Base-by-base conservation (phyloP, 2,329 filamentous ascomycete species). In the Fusarium chuoi region DNA sequence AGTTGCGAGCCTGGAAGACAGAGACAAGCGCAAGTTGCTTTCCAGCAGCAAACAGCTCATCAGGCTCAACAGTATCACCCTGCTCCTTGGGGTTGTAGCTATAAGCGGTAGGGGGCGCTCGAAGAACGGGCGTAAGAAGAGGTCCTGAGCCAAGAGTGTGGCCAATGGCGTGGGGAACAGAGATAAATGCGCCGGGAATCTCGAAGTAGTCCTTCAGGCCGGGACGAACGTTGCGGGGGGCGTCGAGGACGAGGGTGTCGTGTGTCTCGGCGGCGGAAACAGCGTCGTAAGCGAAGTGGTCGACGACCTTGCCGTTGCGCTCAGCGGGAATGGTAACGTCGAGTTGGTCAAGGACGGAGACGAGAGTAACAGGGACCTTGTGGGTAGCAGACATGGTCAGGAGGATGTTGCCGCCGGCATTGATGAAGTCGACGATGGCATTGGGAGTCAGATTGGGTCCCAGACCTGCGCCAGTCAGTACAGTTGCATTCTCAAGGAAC, bases 81-180 rank as follows among this genome's bases (percentile, higher is more conserved):
- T 97, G 93, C 73, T 98, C 95, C 87, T 97, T 97, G 62, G 94
- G 92, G 84, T 96, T 96, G 88, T 98, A 98, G 83, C 91, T 94
- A 87, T 99, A 99, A 70, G 95, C 93, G 15, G 95, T 98, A 75
- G 88, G 85, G 26, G 94, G 93, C 51, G 95, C 96, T 77, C 92
- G 92, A 66, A 99, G 85, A 75, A 99, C 89, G 22, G 96, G 94
- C 24, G 92, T 89, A 62, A 98, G 86, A 26, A 98, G 89, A 59
- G 93, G 89, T 77, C 92, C 89, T 75, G 92, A 89, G 75, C 96
- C 95, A 54, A 99, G 89, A 59, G 90, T 88, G 83, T 98, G 96
- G 78, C 94, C 95, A 64, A 95, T 90, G 58, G 91, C 91, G 77
- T 89, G 90, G 26, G 96, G 95, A 77, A 98, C 90, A n/a, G 95